Evolutionary conservation across 768 basidiomycete genomes (phyloP).

Genomic region (Amanita rubescens): DNA sequence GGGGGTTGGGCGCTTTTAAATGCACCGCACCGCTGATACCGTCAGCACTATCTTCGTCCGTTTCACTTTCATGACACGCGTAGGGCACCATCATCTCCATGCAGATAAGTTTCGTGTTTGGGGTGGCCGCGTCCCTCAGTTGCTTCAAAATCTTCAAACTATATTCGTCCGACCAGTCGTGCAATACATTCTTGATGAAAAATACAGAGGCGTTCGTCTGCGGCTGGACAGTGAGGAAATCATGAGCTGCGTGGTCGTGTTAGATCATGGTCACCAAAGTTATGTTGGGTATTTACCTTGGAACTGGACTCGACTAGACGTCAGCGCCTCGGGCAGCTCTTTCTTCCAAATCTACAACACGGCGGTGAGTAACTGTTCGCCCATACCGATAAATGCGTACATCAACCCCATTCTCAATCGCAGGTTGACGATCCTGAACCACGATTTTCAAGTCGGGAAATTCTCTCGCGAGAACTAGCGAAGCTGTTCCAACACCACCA

Average conservation of each 20-base stretch:
- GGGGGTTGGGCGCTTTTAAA: constrained; percentile 23
- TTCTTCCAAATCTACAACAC: constrained; percentile 7
- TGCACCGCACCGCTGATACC: constrained; percentile 17
- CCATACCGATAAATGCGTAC: background rate
- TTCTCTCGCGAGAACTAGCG: constrained; percentile 15
- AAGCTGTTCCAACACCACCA: constrained; percentile 20
- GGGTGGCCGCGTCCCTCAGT: constrained; percentile 24
- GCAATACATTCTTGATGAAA: constrained; percentile 27
- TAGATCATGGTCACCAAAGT: background rate
- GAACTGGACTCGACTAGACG: constrained; percentile 11
- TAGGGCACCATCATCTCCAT: constrained; percentile 28
- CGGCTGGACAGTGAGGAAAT: constrained; percentile 32
- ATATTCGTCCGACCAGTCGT: constrained; percentile 32
- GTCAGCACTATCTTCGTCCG: background rate
- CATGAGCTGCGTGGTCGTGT: constrained; percentile 16
- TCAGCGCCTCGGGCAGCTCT: constrained; percentile 12
- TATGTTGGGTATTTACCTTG: constrained; percentile 10
- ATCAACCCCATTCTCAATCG: constrained; percentile 12
- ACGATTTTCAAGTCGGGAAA: constrained; percentile 15
- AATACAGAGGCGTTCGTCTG: constrained; percentile 28
- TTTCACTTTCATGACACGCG: constrained; percentile 11
- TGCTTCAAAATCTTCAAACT: constrained; percentile 23
- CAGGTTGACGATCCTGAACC: constrained; percentile 18
- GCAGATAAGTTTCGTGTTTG: constrained; percentile 25
- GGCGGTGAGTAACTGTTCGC: background rate